Percentiles rank a stretch among this genome's conserved stretches.
These are phyloP conservation scores for Backusella tarrabulga DNA, from an alignment of 192 early-diverging fungal genomes.

Conservation along the genomic window DNA sequence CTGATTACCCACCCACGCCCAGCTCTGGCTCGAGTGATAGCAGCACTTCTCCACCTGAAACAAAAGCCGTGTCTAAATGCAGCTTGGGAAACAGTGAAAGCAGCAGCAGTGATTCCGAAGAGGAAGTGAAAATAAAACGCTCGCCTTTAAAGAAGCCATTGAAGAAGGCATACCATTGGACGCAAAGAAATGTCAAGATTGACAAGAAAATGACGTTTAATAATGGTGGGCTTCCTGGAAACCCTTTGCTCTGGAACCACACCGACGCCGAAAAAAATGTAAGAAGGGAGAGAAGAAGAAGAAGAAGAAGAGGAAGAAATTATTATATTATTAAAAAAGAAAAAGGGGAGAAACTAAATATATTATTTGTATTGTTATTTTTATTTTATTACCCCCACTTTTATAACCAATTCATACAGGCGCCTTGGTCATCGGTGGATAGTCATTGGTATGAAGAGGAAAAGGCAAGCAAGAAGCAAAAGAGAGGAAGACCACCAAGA, in stretches of 20 bases:
- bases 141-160: background rate
- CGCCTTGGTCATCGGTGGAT: background rate
- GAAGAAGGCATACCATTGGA: background rate
- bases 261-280: slow-evolving; percentile 3
- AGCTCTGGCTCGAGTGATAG: background rate
- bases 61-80: background rate
- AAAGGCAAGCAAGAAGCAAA: background rate
- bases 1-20: slow-evolving; percentile 5
- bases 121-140: background rate
- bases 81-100: background rate
- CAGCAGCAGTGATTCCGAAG: background rate
- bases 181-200: background rate
- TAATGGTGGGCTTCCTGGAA: background rate
- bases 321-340: background rate
- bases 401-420: background rate
- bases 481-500: slow-evolving; percentile 5
- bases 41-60: background rate
- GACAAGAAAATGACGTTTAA: slow-evolving; percentile 1
- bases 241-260: slow-evolving; percentile 10
- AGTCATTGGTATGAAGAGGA: background rate
- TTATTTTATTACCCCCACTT: background rate
- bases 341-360: background rate
- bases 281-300: background rate
- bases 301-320: background rate
- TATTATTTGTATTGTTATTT: too few species aligned